Evolutionary conservation across 2,329 filamentous ascomycete species (phyloP).

Genomic region (Fusarium sp.): DNA sequence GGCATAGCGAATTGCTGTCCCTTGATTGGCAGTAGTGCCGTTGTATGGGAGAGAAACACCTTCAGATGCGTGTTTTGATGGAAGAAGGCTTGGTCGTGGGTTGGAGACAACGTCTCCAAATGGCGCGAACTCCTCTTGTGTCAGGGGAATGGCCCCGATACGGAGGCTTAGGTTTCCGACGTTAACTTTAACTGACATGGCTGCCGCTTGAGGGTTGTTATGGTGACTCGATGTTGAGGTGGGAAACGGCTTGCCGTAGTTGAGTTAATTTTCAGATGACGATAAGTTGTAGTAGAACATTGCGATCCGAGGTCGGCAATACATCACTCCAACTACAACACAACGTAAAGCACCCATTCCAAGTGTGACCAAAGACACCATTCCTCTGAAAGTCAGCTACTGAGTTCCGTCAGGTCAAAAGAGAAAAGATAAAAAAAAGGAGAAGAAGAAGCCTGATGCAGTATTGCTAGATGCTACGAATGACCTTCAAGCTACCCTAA

Average conservation of each 20-base stretch:
- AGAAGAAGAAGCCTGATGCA: not conserved
- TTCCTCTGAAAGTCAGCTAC: not conserved
- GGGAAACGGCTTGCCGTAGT: not conserved
- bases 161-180: constrained; percentile 39
- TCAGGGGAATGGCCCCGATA: constrained; percentile 73
- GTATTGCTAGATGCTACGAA: not conserved
- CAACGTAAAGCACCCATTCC: constrained; percentile 55
- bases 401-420: not conserved
- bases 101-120: constrained; percentile 89
- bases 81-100: constrained; percentile 68
- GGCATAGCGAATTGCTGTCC: constrained; percentile 86
- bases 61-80: constrained; percentile 57
- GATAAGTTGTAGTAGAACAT: not conserved
- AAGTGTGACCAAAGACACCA: not conserved
- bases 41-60: constrained; percentile 54
- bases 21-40: constrained; percentile 80
- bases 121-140: constrained; percentile 72
- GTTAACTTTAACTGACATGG: constrained; percentile 44
- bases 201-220: not conserved
- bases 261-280: constrained; percentile 1
- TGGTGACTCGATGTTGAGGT: not conserved
- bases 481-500: not conserved
- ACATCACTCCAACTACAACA: not conserved
- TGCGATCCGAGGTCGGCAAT: constrained; percentile 14
- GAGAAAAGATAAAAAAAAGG: not conserved